Evolutionary conservation across 2,329 filamentous ascomycete species (phyloP), one percentile per base, ranked within the genome.

Genomic region (Ascochyta koolunga): DNA sequence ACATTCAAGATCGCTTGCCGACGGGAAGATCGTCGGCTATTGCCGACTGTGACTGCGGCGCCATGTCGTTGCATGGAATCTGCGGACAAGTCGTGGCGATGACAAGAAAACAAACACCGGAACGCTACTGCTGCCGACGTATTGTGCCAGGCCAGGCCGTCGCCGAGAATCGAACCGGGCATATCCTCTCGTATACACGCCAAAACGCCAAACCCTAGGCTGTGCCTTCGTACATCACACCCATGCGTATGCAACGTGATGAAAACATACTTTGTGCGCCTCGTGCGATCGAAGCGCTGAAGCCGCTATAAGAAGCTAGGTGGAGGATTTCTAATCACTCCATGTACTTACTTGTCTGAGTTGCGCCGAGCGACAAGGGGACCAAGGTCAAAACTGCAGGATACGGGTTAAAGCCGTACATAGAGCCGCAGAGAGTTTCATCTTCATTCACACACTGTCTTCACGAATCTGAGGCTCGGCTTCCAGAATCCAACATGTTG

Each of bases 1-100:
- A 22, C 29, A 24, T 7, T 25, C 5, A 10, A 19, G 24, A 15
- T 13, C 10, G 6, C 31, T 37, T 45, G 51, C 45, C 51, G 51
- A 50, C 40, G 45, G 40, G 31, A 22, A 41, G 22, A 16, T 13
- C 1, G 41, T 38, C 40, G 51, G 51, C 51, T 50, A n/a, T 32
- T 46, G 46, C 46, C 45, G 40, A 36, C 18, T 2, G 22, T 22
- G 32, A 27, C 41, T 41, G 31, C 16, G 10, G 33, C 4, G 40
- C 16, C 18, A 10, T n/a, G 13, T 22, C n/a, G n/a, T 35, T 35
- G 29, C 40, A 44, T 39, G 18, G 22, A 35, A 8, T 22, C n/a
- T 33, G 35, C 5, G n/a, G 35, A 9, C 29, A 27, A 44, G 27
- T 51, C 21, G 29, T 21, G 15, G 35, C 8, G 8, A 5, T 7